Conservation (phyloP, 2,329 filamentous ascomycete genomes). For the Fusarium keratoplasticum region DNA sequence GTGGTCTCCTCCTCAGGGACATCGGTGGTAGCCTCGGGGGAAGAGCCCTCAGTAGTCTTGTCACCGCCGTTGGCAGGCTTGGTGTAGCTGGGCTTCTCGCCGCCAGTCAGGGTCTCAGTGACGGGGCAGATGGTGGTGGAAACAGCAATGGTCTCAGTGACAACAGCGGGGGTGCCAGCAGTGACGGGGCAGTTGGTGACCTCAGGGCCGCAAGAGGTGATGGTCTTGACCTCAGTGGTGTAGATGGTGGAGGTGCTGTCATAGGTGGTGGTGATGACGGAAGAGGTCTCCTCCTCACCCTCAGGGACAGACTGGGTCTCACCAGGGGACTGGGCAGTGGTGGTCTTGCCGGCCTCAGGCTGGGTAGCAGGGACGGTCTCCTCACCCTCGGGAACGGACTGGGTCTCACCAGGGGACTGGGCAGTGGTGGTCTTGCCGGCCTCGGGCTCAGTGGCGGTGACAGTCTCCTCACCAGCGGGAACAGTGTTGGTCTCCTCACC, state of each 20-base stretch:
- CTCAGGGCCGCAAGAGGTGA: constrained; percentile 52
- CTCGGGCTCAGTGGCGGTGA: constrained; percentile 7
- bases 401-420: constrained; percentile 36
- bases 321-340: constrained; percentile 26
- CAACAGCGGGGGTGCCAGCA: constrained; percentile 23
- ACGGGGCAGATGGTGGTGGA: constrained; percentile 27
- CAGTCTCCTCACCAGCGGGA: constrained; percentile 10
- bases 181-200: constrained; percentile 60
- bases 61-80: constrained; percentile 10
- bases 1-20: constrained; percentile 33
- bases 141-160: constrained; percentile 33
- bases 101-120: not conserved
- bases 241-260: constrained; percentile 45
- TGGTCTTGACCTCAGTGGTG: constrained; percentile 45
- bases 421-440: constrained; percentile 30
- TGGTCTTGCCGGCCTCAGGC: constrained; percentile 27
- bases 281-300: constrained; percentile 7
- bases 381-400: constrained; percentile 32
- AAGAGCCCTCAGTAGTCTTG: constrained; percentile 26
- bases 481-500: constrained; percentile 26
- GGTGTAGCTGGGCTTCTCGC: constrained; percentile 9
- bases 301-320: constrained; percentile 42
- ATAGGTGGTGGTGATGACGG: constrained; percentile 47
- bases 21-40: constrained; percentile 10
- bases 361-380: constrained; percentile 10